Conservation (phyloP, 2,329 filamentous ascomycete genomes). For the Aspergillus sergii region DNA sequence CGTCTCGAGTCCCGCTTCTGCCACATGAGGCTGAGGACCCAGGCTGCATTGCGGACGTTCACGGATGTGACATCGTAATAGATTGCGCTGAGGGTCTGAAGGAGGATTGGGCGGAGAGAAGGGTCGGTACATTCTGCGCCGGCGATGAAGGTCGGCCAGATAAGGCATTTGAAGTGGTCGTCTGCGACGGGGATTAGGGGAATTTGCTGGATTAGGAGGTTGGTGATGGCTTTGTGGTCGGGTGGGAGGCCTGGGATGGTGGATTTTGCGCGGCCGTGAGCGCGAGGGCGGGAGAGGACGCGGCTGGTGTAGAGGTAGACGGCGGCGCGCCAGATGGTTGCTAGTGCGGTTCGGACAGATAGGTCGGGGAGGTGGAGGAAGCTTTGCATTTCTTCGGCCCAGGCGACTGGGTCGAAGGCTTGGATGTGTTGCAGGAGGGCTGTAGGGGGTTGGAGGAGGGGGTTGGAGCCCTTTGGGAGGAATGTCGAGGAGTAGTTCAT, state of each 20-base stretch:
- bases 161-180: slow-evolving; percentile 46
- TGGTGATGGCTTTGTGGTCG: slow-evolving; percentile 33
- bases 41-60: slow-evolving; percentile 44
- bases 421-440: slow-evolving; percentile 41
- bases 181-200: slow-evolving; percentile 38
- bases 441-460: slow-evolving; percentile 32
- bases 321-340: slow-evolving; percentile 40
- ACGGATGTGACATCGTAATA: slow-evolving; percentile 41
- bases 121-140: slow-evolving; percentile 42
- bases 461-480: slow-evolving; percentile 30
- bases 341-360: slow-evolving; percentile 52
- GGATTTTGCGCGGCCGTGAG: slow-evolving; percentile 25
- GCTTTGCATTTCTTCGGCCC: slow-evolving; percentile 43
- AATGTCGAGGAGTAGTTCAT: slow-evolving; percentile 31
- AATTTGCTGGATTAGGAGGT: slow-evolving; percentile 39
- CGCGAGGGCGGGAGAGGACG: slow-evolving; percentile 36
- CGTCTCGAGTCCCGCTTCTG: slow-evolving; percentile 39
- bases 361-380: slow-evolving; percentile 51
- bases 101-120: slow-evolving; percentile 34
- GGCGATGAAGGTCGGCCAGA: slow-evolving; percentile 49
- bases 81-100: slow-evolving; percentile 36
- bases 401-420: slow-evolving; percentile 40
- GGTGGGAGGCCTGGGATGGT: slow-evolving; percentile 29
- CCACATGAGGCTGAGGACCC: slow-evolving; percentile 45
- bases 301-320: slow-evolving; percentile 45